Evolutionary conservation across 768 basidiomycete genomes (phyloP).

Genomic region (Kwoniella shandongensis): DNA sequence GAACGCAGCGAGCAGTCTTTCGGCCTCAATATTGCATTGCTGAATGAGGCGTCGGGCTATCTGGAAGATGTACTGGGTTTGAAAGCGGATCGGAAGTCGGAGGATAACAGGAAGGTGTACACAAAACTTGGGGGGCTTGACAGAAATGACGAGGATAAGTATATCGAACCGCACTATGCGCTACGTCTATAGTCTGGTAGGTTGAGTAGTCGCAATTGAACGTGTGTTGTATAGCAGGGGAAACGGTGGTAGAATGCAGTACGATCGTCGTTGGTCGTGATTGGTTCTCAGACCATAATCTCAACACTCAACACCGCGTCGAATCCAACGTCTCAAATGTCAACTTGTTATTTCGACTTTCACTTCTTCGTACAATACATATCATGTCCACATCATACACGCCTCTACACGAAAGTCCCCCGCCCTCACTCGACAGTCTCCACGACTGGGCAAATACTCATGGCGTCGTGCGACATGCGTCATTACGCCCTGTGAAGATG

Average conservation of each 20-base stretch:
- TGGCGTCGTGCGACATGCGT: background rate
- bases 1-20: constrained; percentile 9
- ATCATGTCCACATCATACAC: background rate
- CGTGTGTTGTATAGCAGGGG: too few relatives aligned
- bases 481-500: background rate
- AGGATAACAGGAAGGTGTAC: background rate
- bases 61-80: constrained; percentile 1
- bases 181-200: background rate
- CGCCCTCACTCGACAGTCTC: background rate
- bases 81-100: background rate
- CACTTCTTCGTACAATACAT: too few relatives aligned
- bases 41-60: constrained; percentile 16
- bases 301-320: too few relatives aligned
- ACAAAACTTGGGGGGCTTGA: constrained; percentile 4
- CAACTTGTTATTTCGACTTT: too few relatives aligned
- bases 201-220: too few relatives aligned
- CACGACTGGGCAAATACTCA: constrained; percentile 4
- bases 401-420: background rate
- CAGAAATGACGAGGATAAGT: background rate
- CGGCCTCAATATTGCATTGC: constrained; percentile 23
- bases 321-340: too few relatives aligned
- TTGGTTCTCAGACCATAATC: too few relatives aligned
- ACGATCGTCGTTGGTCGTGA: too few relatives aligned
- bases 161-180: background rate
- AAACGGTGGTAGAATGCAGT: too few relatives aligned